phyloP scores from a whole-genome alignment of 371 early-diverging fungal genomes.

The Dentiscutata heterogama region DNA sequence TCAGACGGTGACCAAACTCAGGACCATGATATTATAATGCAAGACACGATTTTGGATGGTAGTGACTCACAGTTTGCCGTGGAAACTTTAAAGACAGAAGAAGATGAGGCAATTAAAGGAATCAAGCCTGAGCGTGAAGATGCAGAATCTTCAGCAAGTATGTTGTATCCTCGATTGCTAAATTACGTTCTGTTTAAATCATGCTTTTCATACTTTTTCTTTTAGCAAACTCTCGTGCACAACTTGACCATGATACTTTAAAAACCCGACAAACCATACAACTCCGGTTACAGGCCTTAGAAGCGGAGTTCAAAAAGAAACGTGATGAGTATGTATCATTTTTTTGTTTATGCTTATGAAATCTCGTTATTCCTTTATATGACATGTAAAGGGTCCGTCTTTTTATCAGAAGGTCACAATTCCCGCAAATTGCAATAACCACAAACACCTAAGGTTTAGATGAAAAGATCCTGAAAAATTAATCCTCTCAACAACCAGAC shows the following conservation, averaged over 20 bases:
- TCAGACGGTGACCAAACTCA: slow-evolving; percentile 13
- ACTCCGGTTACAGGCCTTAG: not conserved
- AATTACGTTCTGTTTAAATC: not conserved
- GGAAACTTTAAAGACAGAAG: slow-evolving; percentile 3
- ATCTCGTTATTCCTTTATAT: not conserved
- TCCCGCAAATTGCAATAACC: not conserved
- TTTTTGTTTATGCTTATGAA: not conserved
- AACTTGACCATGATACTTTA: not conserved
- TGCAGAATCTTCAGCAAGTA: not conserved
- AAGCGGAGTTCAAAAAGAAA: not conserved
- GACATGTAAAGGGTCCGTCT: not conserved
- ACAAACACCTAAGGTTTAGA: not conserved
- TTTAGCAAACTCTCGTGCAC: not conserved
- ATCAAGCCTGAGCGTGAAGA: slow-evolving; percentile 17
- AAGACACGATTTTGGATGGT: not conserved
- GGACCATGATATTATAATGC: slow-evolving; percentile 34
- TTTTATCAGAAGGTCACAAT: not conserved
- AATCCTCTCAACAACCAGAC: no score
- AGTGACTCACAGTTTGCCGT: not conserved
- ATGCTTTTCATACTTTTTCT: not conserved
- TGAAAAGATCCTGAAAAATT: no score
- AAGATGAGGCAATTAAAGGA: slow-evolving; percentile 14
- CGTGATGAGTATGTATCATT: not conserved
- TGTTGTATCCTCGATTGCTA: not conserved
- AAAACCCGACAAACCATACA: not conserved